phyloP scores from a whole-genome alignment of 805 yeast species.

The Grigorovia humatica region DNA sequence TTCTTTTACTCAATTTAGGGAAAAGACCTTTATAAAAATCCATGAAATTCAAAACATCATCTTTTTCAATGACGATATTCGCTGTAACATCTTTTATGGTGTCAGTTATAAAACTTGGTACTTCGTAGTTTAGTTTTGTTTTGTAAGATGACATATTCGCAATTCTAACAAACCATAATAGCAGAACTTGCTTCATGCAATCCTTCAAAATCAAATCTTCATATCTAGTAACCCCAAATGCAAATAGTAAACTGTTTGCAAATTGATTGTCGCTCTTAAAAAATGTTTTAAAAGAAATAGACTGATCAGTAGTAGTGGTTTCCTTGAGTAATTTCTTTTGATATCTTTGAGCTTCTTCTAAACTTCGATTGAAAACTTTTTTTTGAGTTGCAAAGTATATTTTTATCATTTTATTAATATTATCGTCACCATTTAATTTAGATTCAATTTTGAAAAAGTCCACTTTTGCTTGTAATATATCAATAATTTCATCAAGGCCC shows the following conservation, averaged over 20 bases:
- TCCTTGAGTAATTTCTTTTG: constrained; percentile 39
- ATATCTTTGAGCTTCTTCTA: constrained; percentile 28
- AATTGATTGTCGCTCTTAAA: constrained; percentile 45
- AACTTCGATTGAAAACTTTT: constrained; percentile 34
- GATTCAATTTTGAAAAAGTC: constrained; percentile 29
- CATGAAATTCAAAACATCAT: constrained; percentile 46
- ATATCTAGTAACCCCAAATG: constrained; percentile 47
- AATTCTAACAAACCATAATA: constrained; percentile 55
- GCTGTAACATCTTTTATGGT: constrained; percentile 31
- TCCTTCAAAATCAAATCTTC: constrained; percentile 40
- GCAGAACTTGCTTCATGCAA: constrained; percentile 47
- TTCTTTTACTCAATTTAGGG: constrained; percentile 36
- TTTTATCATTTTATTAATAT: constrained; percentile 28
- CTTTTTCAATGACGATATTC: constrained; percentile 35
- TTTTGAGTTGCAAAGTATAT: constrained; percentile 42
- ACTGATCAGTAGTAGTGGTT: constrained; percentile 12
- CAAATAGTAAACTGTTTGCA: constrained; percentile 42
- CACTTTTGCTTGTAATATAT: constrained; percentile 43
- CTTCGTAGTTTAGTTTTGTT: constrained; percentile 17
- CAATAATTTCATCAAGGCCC: constrained; percentile 45
- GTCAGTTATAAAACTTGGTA: constrained; percentile 43
- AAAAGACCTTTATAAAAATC: constrained; percentile 44
- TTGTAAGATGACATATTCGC: constrained; percentile 31
- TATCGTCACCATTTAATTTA: constrained; percentile 17
- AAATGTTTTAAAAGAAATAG: constrained; percentile 45